A percentile compares a stretch with the other conserved stretches of the same genome.
These are phyloP conservation scores for Pseudocercospora fuligena DNA, from an alignment of 2,329 filamentous ascomycete species.

Conservation along the genomic window DNA sequence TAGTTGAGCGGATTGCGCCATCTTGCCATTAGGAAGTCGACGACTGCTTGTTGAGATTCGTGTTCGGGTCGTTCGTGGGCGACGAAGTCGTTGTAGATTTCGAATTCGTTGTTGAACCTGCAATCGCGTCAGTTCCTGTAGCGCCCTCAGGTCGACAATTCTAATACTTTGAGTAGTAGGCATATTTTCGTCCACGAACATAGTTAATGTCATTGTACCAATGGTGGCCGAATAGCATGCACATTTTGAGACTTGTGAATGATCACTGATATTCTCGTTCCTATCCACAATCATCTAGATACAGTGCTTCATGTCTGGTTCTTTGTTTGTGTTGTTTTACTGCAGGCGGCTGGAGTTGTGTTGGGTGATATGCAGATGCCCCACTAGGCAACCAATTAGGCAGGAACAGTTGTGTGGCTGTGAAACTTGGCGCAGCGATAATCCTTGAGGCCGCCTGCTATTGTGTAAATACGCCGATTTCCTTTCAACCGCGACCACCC, in stretches of 20 bases:
- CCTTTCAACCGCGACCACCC: too few relatives aligned
- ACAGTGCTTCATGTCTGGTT: neutral
- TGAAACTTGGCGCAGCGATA: neutral
- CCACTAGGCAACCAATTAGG: slow-evolving; percentile 11
- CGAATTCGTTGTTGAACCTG: slow-evolving; percentile 5
- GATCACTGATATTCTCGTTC: neutral
- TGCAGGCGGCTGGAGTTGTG: neutral
- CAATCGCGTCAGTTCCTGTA: neutral
- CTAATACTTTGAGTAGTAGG: neutral
- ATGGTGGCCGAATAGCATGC: neutral
- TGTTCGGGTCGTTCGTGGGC: slow-evolving; percentile 1
- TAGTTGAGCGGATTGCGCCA: neutral
- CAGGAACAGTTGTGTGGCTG: neutral
- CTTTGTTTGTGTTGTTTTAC: neutral
- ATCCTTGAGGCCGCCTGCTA: too few relatives aligned
- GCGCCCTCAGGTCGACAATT: too few relatives aligned
- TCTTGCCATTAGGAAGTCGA: slow-evolving; percentile 9
- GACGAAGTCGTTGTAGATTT: slow-evolving; percentile 7
- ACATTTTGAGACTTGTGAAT: neutral
- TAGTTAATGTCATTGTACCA: neutral
- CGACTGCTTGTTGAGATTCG: slow-evolving; percentile 4
- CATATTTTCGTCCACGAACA: neutral
- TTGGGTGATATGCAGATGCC: neutral
- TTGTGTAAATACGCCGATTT: too few relatives aligned
- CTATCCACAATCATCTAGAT: neutral